Base-by-base conservation (phyloP, 768 basidiomycete species). In the Pulveroboletus frians region DNA sequence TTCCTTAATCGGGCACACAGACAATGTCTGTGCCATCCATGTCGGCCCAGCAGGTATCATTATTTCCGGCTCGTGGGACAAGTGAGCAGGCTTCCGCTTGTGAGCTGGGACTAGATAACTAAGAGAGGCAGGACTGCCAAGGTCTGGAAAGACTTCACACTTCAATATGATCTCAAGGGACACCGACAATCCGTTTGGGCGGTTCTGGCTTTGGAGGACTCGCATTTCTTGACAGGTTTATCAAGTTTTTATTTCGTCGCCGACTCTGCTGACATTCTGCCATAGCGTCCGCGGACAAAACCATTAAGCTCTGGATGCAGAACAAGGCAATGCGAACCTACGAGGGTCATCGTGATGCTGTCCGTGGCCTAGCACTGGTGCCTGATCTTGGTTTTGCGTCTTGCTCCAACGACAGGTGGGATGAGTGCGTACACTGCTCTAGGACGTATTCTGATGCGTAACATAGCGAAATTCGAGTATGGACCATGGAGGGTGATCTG, bases 51-150 rank as follows among this genome's bases (percentile, higher is more conserved):
- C 76, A 41, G 90, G 91, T 14, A 75, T 79, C 43, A 84, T 98
- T 52, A 82, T 96, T 49, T 94, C 91, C 8, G 96, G 96, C 17
- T 95, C 92, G 37, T 99, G 96, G 96, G 96, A 98, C 71, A 88
- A 79, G 95, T 95, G 60, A 68, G 80, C 69, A 10, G 14, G 43
- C 36, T 39, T 39, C 43, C 32, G 9, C 35, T 40, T 27, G 21
- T n/a, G 30, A 29, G 21, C 11, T 20, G 9, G 29, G 30, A 43
- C 31, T 18, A n/a, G 35, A 43, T 54, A 9, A 41, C n/a, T 9
- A 37, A 48, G 34, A 35, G 35, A 44, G 50, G 27, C 61, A 97
- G 94, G 64, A 92, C 95, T 2, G 95, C 92, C 31, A 91, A 92
- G 69, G 86, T 99, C 2, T 97, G 93, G 92, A 83, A 82, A 67